Conservation (phyloP, 2,329 filamentous ascomycete species). For the Ramularia endophylla region DNA sequence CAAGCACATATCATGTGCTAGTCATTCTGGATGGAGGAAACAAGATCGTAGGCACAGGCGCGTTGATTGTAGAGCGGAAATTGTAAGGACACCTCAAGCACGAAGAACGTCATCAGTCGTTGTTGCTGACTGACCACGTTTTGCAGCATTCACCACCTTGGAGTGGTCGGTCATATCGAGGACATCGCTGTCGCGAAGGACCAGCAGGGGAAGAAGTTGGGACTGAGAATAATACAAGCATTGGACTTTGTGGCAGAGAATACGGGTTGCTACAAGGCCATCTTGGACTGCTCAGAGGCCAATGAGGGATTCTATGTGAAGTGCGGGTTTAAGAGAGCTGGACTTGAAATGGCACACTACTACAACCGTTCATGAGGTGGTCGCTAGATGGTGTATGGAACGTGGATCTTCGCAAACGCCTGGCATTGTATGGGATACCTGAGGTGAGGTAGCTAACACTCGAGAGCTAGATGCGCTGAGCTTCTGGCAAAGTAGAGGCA, state of each 20-base stretch:
- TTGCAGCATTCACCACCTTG: constrained; percentile 64
- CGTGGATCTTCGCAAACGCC: too few species aligned
- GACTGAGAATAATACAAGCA: constrained; percentile 86
- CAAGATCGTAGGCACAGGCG: constrained; percentile 82
- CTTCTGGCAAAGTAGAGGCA: too few species aligned
- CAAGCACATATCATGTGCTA: constrained; percentile 77
- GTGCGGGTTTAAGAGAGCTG: constrained; percentile 88
- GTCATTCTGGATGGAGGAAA: constrained; percentile 70
- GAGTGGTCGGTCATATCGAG: constrained; percentile 89
- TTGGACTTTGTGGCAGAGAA: constrained; percentile 82
- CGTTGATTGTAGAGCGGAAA: constrained; percentile 87
- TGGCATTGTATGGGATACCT: too few species aligned
- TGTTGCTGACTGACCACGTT: not conserved
- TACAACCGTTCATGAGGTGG: constrained; percentile 41
- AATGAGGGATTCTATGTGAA: constrained; percentile 99
- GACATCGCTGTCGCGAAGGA: constrained; percentile 94
- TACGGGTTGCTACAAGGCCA: constrained; percentile 94
- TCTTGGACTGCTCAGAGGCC: constrained; percentile 90
- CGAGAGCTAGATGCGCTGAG: too few species aligned
- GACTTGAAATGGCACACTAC: constrained; percentile 96
- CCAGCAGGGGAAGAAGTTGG: constrained; percentile 96
- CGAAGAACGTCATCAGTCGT: too few species aligned
- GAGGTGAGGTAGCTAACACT: too few species aligned
- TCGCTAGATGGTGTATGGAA: too few species aligned
- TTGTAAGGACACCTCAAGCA: constrained; percentile 68